A percentile compares a stretch with the other conserved stretches of the same genome.
These are phyloP conservation scores for Ascochyta pisi DNA, from an alignment of 2,329 filamentous ascomycete genomes.

Conservation along the genomic window DNA sequence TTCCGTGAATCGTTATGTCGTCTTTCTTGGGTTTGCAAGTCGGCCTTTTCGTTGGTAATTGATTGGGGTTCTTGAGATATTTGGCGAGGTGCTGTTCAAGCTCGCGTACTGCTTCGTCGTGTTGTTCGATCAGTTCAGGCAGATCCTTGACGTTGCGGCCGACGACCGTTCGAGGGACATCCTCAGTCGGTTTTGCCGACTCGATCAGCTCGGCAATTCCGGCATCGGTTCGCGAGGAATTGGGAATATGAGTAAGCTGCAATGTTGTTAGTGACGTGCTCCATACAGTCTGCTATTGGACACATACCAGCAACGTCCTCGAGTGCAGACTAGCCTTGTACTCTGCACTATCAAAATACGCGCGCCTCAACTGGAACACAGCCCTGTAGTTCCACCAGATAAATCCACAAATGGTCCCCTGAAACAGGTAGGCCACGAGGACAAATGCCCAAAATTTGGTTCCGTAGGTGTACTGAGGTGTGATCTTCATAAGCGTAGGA, in stretches of 20 bases:
- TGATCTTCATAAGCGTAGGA: conserved; percentile 58
- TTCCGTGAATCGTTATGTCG: conserved; percentile 68
- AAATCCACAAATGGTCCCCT: conserved; percentile 76
- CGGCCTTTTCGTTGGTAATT: conserved; percentile 77
- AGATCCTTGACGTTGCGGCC: conserved; percentile 91
- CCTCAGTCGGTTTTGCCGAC: conserved; percentile 74
- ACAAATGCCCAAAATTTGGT: conserved; percentile 66
- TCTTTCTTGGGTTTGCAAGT: conserved; percentile 79
- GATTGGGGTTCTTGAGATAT: conserved; percentile 80
- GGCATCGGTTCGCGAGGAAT: conserved; percentile 77
- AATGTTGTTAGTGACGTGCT: conserved; percentile 4
- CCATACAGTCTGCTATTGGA: no score
- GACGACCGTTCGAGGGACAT: conserved; percentile 78
- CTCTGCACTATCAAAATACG: conserved; percentile 84
- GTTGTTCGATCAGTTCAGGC: conserved; percentile 81
- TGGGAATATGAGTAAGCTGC: conserved; percentile 82
- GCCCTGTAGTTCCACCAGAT: conserved; percentile 89
- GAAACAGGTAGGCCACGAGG: conserved; percentile 67
- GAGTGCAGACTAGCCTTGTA: conserved; percentile 89
- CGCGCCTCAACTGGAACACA: conserved; percentile 71
- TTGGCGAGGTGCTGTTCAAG: conserved; percentile 84
- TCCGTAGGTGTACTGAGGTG: conserved; percentile 62
- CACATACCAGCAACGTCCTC: conserved; percentile 60
- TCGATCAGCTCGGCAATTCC: conserved; percentile 88
- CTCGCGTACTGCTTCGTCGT: conserved; percentile 78